Evolutionary conservation across 2,329 filamentous ascomycete species (phyloP).

Genomic region (Chrysosphaeria jannelii): DNA sequence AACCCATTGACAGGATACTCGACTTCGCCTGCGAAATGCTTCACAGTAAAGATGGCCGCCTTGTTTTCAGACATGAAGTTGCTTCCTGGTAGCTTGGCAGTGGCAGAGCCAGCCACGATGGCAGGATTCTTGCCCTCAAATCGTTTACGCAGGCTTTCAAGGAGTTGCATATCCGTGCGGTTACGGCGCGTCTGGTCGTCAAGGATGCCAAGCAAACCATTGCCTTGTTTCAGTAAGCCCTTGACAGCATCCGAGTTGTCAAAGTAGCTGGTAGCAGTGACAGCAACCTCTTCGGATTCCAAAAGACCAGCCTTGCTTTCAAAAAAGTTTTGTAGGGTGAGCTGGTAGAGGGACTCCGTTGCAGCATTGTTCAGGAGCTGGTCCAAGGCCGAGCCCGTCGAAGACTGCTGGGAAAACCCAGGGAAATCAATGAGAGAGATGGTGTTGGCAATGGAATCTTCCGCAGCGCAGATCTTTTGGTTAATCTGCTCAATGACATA

Average conservation of each 20-base stretch:
- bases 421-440: slow-evolving; percentile 91
- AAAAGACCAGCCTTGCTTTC: slow-evolving; percentile 79
- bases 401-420: slow-evolving; percentile 60
- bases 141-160: slow-evolving; percentile 72
- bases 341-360: slow-evolving; percentile 72
- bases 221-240: slow-evolving; percentile 70
- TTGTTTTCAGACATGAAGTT: slow-evolving; percentile 70
- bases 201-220: slow-evolving; percentile 75
- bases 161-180: slow-evolving; percentile 61
- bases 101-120: slow-evolving; percentile 49
- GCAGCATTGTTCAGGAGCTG: slow-evolving; percentile 89
- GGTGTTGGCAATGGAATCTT: slow-evolving; percentile 76
- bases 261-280: slow-evolving; percentile 84
- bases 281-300: slow-evolving; percentile 74
- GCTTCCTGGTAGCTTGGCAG: slow-evolving; percentile 51
- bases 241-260: slow-evolving; percentile 90
- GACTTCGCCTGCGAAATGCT: slow-evolving; percentile 87
- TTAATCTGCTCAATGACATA: slow-evolving; percentile 88
- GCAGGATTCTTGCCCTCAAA: slow-evolving; percentile 88
- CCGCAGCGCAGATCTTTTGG: slow-evolving; percentile 57
- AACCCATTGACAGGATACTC: slow-evolving; percentile 73
- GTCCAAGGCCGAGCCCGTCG: slow-evolving; percentile 63
- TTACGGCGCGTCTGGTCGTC: slow-evolving; percentile 86
- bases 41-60: slow-evolving; percentile 59
- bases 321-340: slow-evolving; percentile 86